phyloP scores from a whole-genome alignment of 2,329 filamentous ascomycete species.

The Sporothrix mexicana region DNA sequence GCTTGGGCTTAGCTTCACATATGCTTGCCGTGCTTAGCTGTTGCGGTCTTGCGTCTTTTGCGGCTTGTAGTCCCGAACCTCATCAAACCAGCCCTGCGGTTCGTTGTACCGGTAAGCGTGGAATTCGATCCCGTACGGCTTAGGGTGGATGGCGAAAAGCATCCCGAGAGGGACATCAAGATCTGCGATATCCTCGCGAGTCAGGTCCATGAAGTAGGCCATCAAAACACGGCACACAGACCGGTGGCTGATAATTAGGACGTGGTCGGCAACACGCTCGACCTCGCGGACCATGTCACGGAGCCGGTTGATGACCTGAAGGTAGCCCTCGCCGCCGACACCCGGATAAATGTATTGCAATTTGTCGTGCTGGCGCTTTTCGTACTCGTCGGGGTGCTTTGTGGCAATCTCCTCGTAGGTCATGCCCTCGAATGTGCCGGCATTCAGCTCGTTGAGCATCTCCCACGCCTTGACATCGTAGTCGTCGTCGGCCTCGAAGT shows the following conservation, averaged over 20 bases:
- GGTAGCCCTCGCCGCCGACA: slow-evolving; percentile 92
- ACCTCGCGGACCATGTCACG: slow-evolving; percentile 96
- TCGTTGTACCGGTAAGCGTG: slow-evolving; percentile 93
- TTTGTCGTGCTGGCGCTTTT: slow-evolving; percentile 81
- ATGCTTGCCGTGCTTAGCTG: slow-evolving; percentile 42
- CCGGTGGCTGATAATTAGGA: slow-evolving; percentile 89
- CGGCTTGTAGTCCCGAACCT: slow-evolving; percentile 82
- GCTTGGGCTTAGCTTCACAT: background rate
- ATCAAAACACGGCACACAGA: slow-evolving; percentile 91
- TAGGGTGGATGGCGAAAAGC: slow-evolving; percentile 93
- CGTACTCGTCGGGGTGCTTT: slow-evolving; percentile 81
- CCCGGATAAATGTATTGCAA: slow-evolving; percentile 96
- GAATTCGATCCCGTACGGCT: slow-evolving; percentile 97
- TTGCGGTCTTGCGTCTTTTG: slow-evolving; percentile 59
- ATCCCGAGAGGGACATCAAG: slow-evolving; percentile 93
- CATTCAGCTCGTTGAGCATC: slow-evolving; percentile 96
- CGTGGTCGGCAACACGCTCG: slow-evolving; percentile 95
- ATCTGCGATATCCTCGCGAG: slow-evolving; percentile 88
- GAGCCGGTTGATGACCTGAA: slow-evolving; percentile 94
- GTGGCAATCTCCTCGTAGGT: slow-evolving; percentile 88
- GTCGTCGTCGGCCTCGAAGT: slow-evolving; percentile 89
- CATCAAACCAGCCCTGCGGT: slow-evolving; percentile 77
- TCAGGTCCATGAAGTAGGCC: slow-evolving; percentile 94
- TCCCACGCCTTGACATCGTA: slow-evolving; percentile 98
- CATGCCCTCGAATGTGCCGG: slow-evolving; percentile 90